Evolutionary conservation across 768 basidiomycete genomes (phyloP), one percentile per base, ranked within the genome.

Genomic region (Russula compacta): DNA sequence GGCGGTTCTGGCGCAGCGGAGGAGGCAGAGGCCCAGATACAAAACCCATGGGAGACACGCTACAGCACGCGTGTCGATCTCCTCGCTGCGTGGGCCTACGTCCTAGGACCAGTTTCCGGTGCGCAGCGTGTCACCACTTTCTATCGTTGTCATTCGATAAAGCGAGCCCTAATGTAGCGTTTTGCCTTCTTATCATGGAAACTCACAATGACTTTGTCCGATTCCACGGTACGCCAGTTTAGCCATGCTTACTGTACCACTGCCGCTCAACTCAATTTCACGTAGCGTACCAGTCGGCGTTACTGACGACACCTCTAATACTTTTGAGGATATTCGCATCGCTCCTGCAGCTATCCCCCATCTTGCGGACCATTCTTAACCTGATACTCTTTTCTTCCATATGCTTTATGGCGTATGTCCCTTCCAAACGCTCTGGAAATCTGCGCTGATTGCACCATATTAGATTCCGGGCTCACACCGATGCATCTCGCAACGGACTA

Each of bases 231-330:
- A 55, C 67, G 80, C 69, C 43, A 52, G 53, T 32, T 15, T 21
- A 9, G 7, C n/a, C 32, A 46, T 55, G 21, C 19, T 12, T 63
- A 10, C 51, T 48, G 35, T 48, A 57, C 36, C 40, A 56, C 53
- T 56, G 57, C 36, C 40, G 57, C 53, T 56, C 49, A 7, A 57
- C 52, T 65, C 51, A 35, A 49, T 56, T 51, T 56, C 57, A 40
- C 61, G 21, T 69, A 92, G 89, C 86, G 35, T 90, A 90, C 69
- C 89, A 90, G 73, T 87, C 87, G 11, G 87, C 86, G 4, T 76
- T 92, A 12, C 71, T 88, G 46, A 82, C 83, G 5, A 82, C 82
- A 0, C 87, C 88, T 6, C 71, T 88, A 10, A 67, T 87, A 38
- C 50, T 83, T 29, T 62, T 85, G 38, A 75, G 83, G 58, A 76